Evolutionary conservation across 257 asterid genomes (phyloP).

Genomic region (Capsicum pubescens): DNA sequence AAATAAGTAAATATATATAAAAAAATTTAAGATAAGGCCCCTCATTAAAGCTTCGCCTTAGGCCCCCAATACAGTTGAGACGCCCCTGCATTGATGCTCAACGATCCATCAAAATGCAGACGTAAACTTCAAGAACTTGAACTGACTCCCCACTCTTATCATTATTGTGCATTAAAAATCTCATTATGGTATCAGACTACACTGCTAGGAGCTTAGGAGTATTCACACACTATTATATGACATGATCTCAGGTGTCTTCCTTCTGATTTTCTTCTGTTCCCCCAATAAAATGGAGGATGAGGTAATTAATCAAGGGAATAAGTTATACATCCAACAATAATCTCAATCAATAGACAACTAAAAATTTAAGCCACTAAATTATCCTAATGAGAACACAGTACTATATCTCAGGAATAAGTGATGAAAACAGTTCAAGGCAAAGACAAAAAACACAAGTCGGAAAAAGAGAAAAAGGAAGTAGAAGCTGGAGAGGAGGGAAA

Average conservation of each 20-base stretch:
- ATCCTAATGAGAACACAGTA: not conserved
- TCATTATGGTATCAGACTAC: not conserved
- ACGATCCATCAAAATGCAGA: not conserved
- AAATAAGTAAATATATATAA: too few relatives aligned
- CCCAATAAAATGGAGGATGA: not conserved
- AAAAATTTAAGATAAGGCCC: too few relatives aligned
- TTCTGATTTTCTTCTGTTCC: constrained; percentile 8
- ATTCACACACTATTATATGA: constrained; percentile 18
- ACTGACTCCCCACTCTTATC: constrained; percentile 3
- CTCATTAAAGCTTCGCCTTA: too few relatives aligned
- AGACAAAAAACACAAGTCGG: not conserved
- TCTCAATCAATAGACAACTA: constrained; percentile 21
- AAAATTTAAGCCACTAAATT: not conserved
- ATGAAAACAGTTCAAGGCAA: not conserved
- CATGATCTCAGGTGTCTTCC: not conserved
- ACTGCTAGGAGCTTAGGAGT: not conserved
- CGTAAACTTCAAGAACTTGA: constrained; percentile 21
- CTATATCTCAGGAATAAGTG: not conserved
- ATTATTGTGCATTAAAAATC: not conserved
- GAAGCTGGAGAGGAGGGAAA: not conserved
- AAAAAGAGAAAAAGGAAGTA: constrained; percentile 18
- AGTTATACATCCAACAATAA: not conserved
- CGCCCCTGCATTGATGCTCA: too few relatives aligned
- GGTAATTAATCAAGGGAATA: constrained; percentile 2
- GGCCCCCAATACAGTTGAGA: too few relatives aligned